Evolutionary conservation across 2,329 filamentous ascomycete genomes (phyloP).

Genomic region (Uncinocarpus reesii): DNA sequence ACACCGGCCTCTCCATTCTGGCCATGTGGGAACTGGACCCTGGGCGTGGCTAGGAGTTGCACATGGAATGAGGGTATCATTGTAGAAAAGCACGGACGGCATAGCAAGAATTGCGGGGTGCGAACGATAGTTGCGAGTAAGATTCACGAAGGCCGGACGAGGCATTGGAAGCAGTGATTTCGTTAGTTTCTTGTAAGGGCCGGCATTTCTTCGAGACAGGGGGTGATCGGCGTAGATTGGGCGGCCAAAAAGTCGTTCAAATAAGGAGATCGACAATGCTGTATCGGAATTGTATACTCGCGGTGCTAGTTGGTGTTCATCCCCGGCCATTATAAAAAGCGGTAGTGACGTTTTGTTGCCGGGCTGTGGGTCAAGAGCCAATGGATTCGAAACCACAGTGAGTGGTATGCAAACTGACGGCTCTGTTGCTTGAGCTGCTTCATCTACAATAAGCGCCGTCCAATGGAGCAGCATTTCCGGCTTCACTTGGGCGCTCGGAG

Average conservation of each 20-base stretch:
- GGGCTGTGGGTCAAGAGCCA: constrained; percentile 14
- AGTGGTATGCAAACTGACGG: constrained; percentile 35
- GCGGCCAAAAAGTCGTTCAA: constrained; percentile 34
- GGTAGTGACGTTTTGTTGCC: constrained; percentile 21
- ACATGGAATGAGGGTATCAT: constrained; percentile 37
- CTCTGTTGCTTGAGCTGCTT: constrained; percentile 40
- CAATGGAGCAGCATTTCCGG: constrained; percentile 29
- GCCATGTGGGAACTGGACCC: constrained; percentile 20
- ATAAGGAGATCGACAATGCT: constrained; percentile 31
- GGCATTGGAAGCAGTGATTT: constrained; percentile 32
- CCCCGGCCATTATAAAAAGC: constrained; percentile 39
- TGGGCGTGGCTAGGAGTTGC: constrained; percentile 17
- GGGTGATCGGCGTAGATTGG: constrained; percentile 34
- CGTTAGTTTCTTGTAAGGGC: constrained; percentile 17
- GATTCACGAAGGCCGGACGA: constrained; percentile 37
- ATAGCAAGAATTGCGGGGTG: constrained; percentile 38
- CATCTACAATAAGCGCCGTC: constrained; percentile 38
- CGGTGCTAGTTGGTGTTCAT: constrained; percentile 38
- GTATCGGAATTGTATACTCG: constrained; percentile 29
- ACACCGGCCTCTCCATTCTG: constrained; percentile 30
- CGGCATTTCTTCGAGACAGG: constrained; percentile 26
- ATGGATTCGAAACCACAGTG: constrained; percentile 32
- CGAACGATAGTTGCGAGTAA: constrained; percentile 40
- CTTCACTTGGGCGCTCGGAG: constrained; percentile 14
- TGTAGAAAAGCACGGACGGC: constrained; percentile 36